Evolutionary conservation across 108 stramenopile genomes (phyloP), one percentile per base, ranked within the genome.

Genomic region (Nitzschia inconspicua): DNA sequence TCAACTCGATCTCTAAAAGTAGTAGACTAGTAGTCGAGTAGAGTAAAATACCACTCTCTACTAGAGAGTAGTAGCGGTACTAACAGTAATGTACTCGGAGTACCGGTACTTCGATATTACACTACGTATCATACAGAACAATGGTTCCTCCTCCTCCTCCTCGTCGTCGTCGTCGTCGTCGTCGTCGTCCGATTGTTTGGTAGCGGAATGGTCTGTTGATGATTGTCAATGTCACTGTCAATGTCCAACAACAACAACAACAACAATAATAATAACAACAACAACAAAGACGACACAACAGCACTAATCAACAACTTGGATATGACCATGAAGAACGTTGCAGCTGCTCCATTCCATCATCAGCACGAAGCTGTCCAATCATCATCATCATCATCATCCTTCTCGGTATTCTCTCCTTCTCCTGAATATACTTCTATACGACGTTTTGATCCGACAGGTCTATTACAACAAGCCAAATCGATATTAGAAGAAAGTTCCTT

Each of bases 401-500:
- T 39, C n/a, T 11, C 37, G 14, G n/a, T 39, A 14, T 39, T n/a
- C n/a, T 39, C 37, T 39, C 1, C 37, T 14, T 11, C 37, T 14
- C 14, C 37, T 14, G 37, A 39, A 14, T 11, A 39, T 39, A 27
- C 10, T 7, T 32, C 53, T n/a, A n/a, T n/a, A n/a, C n/a, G n/a
- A n/a, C n/a, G n/a, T n/a, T n/a, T n/a, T n/a, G n/a, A n/a, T 18
- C 34, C 37, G 4, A 36, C 34, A 54, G 28, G 35, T 11, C 35
- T 35, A 16, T 36, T 36, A 36, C 35, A 54, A 20, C 13, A 55
- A 19, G 68, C 68, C 3, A 60, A 60, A 23, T 22, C 53, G 11
- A 32, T 73, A 13, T 67, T 73, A 16, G 61, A 60, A 16, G 65
- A 76, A 39, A 64, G 67, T 40, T 72, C 79, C 14, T 40, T 50